Conservation (phyloP, 108 stramenopile species). For the Fistulifera solaris region DNA sequence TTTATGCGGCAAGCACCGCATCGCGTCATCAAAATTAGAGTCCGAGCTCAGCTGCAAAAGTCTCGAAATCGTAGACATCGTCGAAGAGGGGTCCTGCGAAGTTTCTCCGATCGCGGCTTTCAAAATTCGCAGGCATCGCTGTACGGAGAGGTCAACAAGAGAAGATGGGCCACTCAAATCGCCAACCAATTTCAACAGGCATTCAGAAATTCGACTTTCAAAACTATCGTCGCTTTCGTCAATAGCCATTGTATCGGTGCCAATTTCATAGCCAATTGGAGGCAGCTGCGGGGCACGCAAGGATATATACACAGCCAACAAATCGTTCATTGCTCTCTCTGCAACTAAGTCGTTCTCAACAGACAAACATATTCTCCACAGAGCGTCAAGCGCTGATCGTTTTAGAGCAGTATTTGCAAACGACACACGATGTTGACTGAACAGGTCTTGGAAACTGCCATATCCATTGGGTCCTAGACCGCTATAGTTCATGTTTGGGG, state of each 20-base stretch:
- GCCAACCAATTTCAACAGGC: slow-evolving; percentile 49
- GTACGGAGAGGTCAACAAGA: slow-evolving; percentile 52
- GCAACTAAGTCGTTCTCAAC: slow-evolving; percentile 63
- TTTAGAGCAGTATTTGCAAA: slow-evolving; percentile 2
- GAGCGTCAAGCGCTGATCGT: slow-evolving; percentile 53
- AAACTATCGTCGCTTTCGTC: slow-evolving; percentile 19
- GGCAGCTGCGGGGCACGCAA: no score
- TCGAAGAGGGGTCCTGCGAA: slow-evolving; percentile 27
- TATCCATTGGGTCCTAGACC: slow-evolving; percentile 52
- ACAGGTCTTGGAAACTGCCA: slow-evolving; percentile 58
- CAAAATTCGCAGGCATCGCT: slow-evolving; percentile 75
- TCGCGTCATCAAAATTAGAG: slow-evolving; percentile 23
- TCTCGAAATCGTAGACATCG: slow-evolving; percentile 38
- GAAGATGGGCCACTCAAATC: slow-evolving; percentile 37
- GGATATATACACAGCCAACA: slow-evolving; percentile 57
- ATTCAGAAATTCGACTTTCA: slow-evolving; percentile 52
- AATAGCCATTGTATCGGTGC: not conserved
- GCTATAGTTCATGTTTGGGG: slow-evolving; percentile 43
- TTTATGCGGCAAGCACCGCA: slow-evolving; percentile 56
- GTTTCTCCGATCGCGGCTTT: slow-evolving; percentile 61
- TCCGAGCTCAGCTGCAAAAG: slow-evolving; percentile 22
- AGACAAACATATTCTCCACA: slow-evolving; percentile 76
- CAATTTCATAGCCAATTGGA: not conserved
- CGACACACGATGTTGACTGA: slow-evolving; percentile 24
- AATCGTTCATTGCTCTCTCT: slow-evolving; percentile 68